Percentiles rank a stretch among this genome's conserved stretches.
Conservation (phyloP, 257 asterid species). For the Plantago ovata region DNA sequence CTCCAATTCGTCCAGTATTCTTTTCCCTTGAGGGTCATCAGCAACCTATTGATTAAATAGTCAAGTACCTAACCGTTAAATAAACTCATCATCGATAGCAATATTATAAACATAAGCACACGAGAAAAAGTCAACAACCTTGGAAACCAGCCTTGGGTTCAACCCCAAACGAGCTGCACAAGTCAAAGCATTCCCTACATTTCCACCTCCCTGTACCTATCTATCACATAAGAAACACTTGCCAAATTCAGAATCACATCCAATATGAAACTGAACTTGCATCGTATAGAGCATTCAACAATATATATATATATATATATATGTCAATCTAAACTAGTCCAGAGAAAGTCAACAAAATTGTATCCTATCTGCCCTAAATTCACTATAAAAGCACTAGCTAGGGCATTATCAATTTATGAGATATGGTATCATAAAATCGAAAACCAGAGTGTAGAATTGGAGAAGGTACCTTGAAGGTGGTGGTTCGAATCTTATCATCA, state of each 20-base stretch:
- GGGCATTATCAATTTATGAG: too few species aligned
- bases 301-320: too few species aligned
- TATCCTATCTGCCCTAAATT: too few species aligned
- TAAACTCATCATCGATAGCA: background rate
- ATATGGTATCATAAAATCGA: too few species aligned
- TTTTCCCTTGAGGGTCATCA: slow-evolving; percentile 87
- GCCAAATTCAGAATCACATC: slow-evolving; percentile 2
- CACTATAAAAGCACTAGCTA: too few species aligned
- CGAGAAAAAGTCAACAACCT: slow-evolving; percentile 44
- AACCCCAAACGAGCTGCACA: slow-evolving; percentile 89
- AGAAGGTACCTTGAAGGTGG: slow-evolving; percentile 55
- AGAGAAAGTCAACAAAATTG: too few species aligned
- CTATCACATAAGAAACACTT: slow-evolving; percentile 8
- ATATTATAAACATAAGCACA: slow-evolving; percentile 13
- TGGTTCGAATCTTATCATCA: slow-evolving; percentile 86
- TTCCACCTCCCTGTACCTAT: slow-evolving; percentile 95
- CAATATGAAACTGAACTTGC: too few species aligned
- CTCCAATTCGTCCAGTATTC: slow-evolving; percentile 72
- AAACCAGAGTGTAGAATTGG: background rate
- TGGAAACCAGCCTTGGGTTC: slow-evolving; percentile 75
- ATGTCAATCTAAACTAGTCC: too few species aligned
- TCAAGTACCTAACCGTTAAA: slow-evolving; percentile 1
- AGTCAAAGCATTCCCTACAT: slow-evolving; percentile 87
- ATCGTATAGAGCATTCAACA: too few species aligned
- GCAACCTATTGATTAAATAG: slow-evolving; percentile 55